Evolutionary conservation across 2,329 filamentous ascomycete species (phyloP), one percentile per base, ranked within the genome.

Genomic region (Penicillium decumbens): DNA sequence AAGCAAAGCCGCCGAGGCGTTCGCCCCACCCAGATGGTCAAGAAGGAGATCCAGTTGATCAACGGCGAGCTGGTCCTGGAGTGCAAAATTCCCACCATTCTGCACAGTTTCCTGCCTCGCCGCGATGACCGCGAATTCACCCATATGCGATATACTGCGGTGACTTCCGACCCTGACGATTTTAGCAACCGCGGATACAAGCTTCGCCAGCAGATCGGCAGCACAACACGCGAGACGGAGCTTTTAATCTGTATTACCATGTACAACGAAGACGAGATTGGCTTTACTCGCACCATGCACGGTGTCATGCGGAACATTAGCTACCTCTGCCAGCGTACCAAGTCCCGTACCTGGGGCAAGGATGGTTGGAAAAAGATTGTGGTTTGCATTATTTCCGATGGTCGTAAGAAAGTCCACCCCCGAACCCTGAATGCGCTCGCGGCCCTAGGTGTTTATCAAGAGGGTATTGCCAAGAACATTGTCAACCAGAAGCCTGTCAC

Each of bases 301-400:
- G 93, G 92, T 47, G 89, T 98, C 49, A 95, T 98, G 88, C 90
- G 95, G 70, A 98, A 98, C 68, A 92, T 98, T 62, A 84, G 88
- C 12, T 93, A 97, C 69, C 96, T 98, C 72, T 98, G 93, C 76
- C 89, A 86, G 18, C 85, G 93, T 45, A 87, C 85, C 47, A 92
- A 93, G 69, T 95, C 90, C 5, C 83, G 93, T 51, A 97, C 91
- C 0, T 98, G 93, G 93, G 95, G 93, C 33, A 95, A 95, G 61
- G 83, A 89, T 45, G 93, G 93, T 4, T 98, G 93, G 93, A 89
- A 98, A 72, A 98, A 98, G 77, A 96, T 98, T 64, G 93, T 98
- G 0, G 92, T 98, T 0, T 96, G 90, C 67, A 88, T 98, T 65
- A 91, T 98, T 50, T 91, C 90, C 1, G 93, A 98, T 67, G 93